These are phyloP conservation scores for Boletus barrowsii DNA, from an alignment of 768 basidiomycete genomes.

Conservation along the genomic window DNA sequence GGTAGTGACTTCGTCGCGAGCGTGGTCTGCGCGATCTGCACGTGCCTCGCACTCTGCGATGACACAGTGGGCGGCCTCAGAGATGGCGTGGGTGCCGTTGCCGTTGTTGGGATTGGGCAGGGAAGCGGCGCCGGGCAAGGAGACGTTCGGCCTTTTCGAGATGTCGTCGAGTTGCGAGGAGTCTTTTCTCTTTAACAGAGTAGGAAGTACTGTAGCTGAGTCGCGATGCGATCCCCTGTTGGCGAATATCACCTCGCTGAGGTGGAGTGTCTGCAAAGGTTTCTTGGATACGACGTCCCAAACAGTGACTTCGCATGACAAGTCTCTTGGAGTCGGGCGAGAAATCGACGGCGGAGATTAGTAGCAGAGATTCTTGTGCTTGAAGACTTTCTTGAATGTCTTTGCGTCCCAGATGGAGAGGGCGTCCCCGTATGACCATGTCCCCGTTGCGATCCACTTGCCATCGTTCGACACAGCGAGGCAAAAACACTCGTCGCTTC, in stretches of 20 bases:
- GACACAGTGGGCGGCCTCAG: conserved; percentile 36
- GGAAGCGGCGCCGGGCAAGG: conserved; percentile 24
- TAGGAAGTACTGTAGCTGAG: too few relatives aligned
- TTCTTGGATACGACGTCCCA: too few relatives aligned
- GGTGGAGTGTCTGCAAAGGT: too few relatives aligned
- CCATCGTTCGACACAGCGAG: neutral
- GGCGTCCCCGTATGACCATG: neutral
- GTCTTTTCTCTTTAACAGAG: too few relatives aligned
- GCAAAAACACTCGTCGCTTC: neutral
- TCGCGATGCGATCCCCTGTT: too few relatives aligned
- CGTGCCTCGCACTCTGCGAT: conserved; percentile 50
- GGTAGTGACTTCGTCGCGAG: conserved; percentile 53
- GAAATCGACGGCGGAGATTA: too few relatives aligned
- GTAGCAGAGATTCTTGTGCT: too few relatives aligned
- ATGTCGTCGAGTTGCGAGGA: conserved; percentile 38
- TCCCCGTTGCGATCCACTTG: neutral
- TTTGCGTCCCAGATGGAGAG: neutral
- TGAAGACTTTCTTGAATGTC: neutral
- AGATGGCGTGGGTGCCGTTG: conserved; percentile 15
- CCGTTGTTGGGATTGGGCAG: conserved; percentile 16
- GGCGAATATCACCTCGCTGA: too few relatives aligned
- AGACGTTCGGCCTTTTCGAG: conserved; percentile 55
- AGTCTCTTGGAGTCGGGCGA: too few relatives aligned
- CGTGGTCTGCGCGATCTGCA: conserved; percentile 46
- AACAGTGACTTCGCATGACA: too few relatives aligned